Evolutionary conservation across 768 basidiomycete species (phyloP).

Genomic region (Botryobasidium botryosum): DNA sequence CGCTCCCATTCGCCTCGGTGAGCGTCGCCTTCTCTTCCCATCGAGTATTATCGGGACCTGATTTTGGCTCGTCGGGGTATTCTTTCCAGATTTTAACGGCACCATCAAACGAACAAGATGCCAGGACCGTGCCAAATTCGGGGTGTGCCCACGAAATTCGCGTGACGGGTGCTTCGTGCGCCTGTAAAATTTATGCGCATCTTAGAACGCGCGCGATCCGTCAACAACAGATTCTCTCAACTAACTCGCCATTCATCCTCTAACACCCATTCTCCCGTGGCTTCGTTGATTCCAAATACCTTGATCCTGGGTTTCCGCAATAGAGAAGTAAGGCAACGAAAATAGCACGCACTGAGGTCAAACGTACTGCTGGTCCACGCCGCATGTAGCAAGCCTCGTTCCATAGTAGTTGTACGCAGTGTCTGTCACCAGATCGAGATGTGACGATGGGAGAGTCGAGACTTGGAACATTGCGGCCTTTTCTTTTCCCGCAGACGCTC

Average conservation of each 20-base stretch:
- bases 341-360: slow-evolving; percentile 9
- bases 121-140: slow-evolving; percentile 75
- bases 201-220: not conserved
- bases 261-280: slow-evolving; percentile 51
- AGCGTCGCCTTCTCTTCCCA: slow-evolving; percentile 66
- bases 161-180: slow-evolving; percentile 85
- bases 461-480: slow-evolving; percentile 3
- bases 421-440: slow-evolving; percentile 70
- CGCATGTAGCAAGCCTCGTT: slow-evolving; percentile 58
- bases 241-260: slow-evolving; percentile 86
- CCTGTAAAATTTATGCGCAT: slow-evolving; percentile 29
- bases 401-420: slow-evolving; percentile 87
- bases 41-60: slow-evolving; percentile 22
- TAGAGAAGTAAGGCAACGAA: slow-evolving; percentile 14
- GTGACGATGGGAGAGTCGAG: slow-evolving; percentile 27
- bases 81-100: slow-evolving; percentile 84
- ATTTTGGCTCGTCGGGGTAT: slow-evolving; percentile 14
- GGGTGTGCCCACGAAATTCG: slow-evolving; percentile 84
- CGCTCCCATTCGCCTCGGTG: slow-evolving; percentile 71
- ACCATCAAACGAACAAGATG: slow-evolving; percentile 77
- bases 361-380: slow-evolving; percentile 59
- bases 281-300: slow-evolving; percentile 65
- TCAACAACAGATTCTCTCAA: not conserved
- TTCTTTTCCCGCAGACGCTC: too few relatives aligned
- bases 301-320: slow-evolving; percentile 42